Percentiles rank a stretch among this genome's conserved stretches.
phyloP scores from a whole-genome alignment of 495 filamentous ascomycete species.

The Penicillium cinerascens region DNA sequence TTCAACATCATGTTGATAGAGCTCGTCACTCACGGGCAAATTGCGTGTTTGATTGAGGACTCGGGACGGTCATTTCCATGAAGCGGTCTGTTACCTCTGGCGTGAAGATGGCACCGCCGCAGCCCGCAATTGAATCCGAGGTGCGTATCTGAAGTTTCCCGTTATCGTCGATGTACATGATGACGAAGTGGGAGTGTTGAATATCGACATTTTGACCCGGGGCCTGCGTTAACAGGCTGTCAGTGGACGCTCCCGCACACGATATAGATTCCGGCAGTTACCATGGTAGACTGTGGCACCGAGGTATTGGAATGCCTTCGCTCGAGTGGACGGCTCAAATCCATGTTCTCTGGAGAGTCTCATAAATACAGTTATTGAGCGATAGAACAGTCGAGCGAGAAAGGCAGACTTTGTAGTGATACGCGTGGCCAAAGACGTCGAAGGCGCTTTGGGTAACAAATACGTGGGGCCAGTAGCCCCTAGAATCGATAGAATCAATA shows the following conservation, averaged over 20 bases:
- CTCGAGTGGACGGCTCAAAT: constrained; percentile 19
- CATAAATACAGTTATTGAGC: not conserved
- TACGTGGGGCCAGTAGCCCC: not conserved
- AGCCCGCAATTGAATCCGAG: constrained; percentile 36
- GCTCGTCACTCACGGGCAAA: constrained; percentile 17
- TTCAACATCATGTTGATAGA: not conserved
- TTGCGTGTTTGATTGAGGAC: constrained; percentile 18
- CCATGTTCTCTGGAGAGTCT: constrained; percentile 6
- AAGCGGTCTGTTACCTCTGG: constrained; percentile 38
- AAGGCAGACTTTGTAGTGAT: not conserved
- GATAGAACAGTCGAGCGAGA: not conserved
- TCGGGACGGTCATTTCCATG: constrained; percentile 26
- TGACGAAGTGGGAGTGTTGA: constrained; percentile 37
- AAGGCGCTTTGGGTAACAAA: not conserved
- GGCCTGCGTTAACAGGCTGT: constrained; percentile 11
- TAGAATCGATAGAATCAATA: not conserved
- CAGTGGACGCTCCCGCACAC: not conserved
- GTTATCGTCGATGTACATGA: constrained; percentile 40
- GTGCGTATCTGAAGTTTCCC: constrained; percentile 32
- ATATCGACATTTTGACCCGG: constrained; percentile 11
- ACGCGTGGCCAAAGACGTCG: not conserved
- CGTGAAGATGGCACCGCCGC: constrained; percentile 38
- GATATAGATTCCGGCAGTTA: not conserved
- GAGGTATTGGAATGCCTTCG: constrained; percentile 24
- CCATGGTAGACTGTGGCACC: constrained; percentile 15